Conservation (phyloP, 139 green algal genomes). For the Edaphochlamys debaryana region DNA sequence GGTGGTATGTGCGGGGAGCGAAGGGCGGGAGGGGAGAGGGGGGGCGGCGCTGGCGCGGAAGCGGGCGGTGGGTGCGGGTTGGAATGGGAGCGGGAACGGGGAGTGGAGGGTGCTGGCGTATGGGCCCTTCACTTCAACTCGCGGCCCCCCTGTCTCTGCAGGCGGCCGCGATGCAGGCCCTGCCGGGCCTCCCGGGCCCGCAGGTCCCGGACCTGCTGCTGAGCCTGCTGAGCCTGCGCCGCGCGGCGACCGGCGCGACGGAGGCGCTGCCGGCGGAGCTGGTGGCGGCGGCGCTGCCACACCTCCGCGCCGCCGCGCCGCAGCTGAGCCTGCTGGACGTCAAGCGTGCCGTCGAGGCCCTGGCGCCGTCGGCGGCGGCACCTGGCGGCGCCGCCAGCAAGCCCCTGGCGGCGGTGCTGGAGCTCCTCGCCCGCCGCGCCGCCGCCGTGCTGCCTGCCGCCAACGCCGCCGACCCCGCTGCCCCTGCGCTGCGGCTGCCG, state of each 20-base stretch:
- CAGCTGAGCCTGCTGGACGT: conserved; percentile 4
- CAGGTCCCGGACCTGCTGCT: conserved; percentile 1
- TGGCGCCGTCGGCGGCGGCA: conserved; percentile 4
- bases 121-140: too few species aligned
- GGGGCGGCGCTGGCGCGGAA: too few species aligned
- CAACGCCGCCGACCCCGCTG: neutral
- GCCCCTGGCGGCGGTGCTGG: neutral
- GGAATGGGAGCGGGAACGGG: too few species aligned
- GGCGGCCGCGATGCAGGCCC: neutral
- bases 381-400: neutral
- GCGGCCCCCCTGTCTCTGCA: too few species aligned
- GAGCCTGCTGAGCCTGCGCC: neutral
- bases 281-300: conserved; percentile 11
- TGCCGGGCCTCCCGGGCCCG: neutral
- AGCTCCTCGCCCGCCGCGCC: conserved; percentile 5
- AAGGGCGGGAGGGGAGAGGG: neutral
- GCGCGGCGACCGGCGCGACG: neutral
- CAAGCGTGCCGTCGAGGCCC: conserved; percentile 13
- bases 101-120: too few species aligned
- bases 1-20: neutral
- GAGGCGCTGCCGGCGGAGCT: neutral
- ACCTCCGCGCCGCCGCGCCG: neutral
- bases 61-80: too few species aligned
- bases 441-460: conserved; percentile 15
- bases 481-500: neutral